These are phyloP conservation scores for Pyrenophora graminea DNA, from an alignment of 2,329 filamentous ascomycete genomes.

Conservation along the genomic window DNA sequence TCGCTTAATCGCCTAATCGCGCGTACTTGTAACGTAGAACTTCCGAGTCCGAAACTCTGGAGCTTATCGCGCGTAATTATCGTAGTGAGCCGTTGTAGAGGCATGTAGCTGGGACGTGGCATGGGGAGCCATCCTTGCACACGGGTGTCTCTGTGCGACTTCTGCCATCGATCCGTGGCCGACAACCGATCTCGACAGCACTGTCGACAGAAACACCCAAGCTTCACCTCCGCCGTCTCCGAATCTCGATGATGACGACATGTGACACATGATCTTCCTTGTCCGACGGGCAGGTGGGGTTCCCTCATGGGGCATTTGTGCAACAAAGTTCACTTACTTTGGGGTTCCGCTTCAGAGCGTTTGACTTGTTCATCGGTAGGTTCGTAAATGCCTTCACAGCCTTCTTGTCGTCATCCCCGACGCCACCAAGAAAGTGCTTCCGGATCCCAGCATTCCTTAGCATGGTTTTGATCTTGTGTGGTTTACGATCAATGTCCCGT, in stretches of 20 bases:
- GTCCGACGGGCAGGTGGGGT: not conserved
- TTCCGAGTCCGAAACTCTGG: not conserved
- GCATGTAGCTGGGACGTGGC: not conserved
- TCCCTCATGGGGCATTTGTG: not conserved
- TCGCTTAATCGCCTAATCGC: conserved; percentile 5
- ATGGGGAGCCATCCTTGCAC: not conserved
- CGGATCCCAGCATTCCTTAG: conserved; percentile 66
- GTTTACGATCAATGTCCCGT: conserved; percentile 73
- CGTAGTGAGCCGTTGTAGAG: not conserved
- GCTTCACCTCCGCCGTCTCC: not conserved
- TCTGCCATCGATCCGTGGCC: conserved; percentile 4
- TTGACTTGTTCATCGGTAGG: conserved; percentile 64
- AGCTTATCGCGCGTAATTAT: conserved; percentile 1
- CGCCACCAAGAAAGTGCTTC: conserved; percentile 65
- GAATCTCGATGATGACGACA: not conserved
- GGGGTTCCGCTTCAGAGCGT: conserved; percentile 81
- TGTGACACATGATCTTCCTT: not conserved
- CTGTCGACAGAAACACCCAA: not conserved
- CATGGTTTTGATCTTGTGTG: conserved; percentile 69
- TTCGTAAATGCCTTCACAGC: conserved; percentile 69
- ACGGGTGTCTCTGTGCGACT: not conserved
- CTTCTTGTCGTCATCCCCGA: conserved; percentile 60
- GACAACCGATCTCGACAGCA: conserved; percentile 1
- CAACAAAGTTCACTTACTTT: conserved; percentile 63
- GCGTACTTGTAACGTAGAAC: conserved; percentile 10